phyloP scores from a whole-genome alignment of 768 basidiomycete genomes.

The Amanita exitialis region DNA sequence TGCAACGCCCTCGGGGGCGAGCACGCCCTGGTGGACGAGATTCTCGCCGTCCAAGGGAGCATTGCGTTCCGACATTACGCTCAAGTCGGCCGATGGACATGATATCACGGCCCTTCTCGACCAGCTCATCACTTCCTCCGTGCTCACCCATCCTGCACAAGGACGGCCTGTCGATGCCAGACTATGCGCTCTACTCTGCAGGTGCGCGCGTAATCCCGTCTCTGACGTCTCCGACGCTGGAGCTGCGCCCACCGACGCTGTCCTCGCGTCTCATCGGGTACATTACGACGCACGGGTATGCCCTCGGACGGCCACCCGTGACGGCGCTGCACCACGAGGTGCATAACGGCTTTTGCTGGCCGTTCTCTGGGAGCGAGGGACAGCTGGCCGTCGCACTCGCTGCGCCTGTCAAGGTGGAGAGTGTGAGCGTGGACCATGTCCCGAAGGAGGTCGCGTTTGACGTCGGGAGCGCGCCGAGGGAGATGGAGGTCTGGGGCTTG shows the following conservation, averaged over 20 bases:
- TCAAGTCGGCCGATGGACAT: slow-evolving; percentile 69
- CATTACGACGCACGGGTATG: slow-evolving; percentile 51
- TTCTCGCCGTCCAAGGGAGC: slow-evolving; percentile 31
- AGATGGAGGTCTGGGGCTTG: slow-evolving; percentile 89
- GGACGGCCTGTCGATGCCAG: slow-evolving; percentile 72
- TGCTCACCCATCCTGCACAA: slow-evolving; percentile 55
- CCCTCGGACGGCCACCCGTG: slow-evolving; percentile 74
- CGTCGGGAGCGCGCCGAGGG: slow-evolving; percentile 67
- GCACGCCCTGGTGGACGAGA: slow-evolving; percentile 63
- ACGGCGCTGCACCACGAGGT: slow-evolving; percentile 82
- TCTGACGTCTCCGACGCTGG: slow-evolving; percentile 74
- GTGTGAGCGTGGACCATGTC: slow-evolving; percentile 85
- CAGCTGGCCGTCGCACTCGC: slow-evolving; percentile 79
- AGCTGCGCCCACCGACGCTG: slow-evolving; percentile 45
- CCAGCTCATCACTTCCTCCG: slow-evolving; percentile 67
- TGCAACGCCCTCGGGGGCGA: slow-evolving; percentile 18
- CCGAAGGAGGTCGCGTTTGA: slow-evolving; percentile 76
- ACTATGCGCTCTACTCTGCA: slow-evolving; percentile 78
- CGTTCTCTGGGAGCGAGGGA: slow-evolving; percentile 70
- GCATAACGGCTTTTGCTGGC: slow-evolving; percentile 87
- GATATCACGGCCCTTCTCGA: slow-evolving; percentile 61
- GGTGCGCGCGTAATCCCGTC: slow-evolving; percentile 76
- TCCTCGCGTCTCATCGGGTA: slow-evolving; percentile 39
- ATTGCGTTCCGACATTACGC: slow-evolving; percentile 36
- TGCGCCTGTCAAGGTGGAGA: slow-evolving; percentile 61